These are phyloP conservation scores for Starmera quercuum DNA, from an alignment of 805 yeast genomes.

Conservation along the genomic window DNA sequence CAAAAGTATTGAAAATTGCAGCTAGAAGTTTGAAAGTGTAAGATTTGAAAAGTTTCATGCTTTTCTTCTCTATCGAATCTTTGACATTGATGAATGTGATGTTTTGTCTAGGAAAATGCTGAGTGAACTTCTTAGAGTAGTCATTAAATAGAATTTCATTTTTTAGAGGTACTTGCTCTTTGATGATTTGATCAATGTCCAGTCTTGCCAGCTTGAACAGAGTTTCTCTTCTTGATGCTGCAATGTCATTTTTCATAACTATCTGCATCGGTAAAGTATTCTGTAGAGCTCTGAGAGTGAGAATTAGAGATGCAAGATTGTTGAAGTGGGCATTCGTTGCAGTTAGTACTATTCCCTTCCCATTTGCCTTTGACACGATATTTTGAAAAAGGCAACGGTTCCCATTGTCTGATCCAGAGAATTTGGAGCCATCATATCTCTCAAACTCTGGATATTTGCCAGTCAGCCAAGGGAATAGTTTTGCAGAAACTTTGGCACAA, in stretches of 20 bases:
- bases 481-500: slow-evolving; percentile 1
- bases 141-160: neutral
- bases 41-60: slow-evolving; percentile 20
- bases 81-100: slow-evolving; percentile 19
- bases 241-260: slow-evolving; percentile 21
- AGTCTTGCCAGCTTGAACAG: slow-evolving; percentile 11
- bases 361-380: slow-evolving; percentile 8
- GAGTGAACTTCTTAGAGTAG: neutral
- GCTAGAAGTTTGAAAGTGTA: slow-evolving; percentile 43
- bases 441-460: neutral
- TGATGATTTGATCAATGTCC: neutral
- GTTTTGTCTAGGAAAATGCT: slow-evolving; percentile 13
- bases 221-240: slow-evolving; percentile 2
- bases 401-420: neutral
- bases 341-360: slow-evolving; percentile 25
- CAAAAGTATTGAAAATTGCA: slow-evolving; percentile 43
- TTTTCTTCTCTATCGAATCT: slow-evolving; percentile 3
- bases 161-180: slow-evolving; percentile 1
- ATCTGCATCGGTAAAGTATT: slow-evolving; percentile 24
- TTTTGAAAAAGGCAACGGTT: slow-evolving; percentile 3
- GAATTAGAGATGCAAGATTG: slow-evolving; percentile 16
- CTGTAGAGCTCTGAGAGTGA: slow-evolving; percentile 19
- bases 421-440: neutral
- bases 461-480: slow-evolving; percentile 8
- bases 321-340: slow-evolving; percentile 14